Evolutionary conservation across 371 early-diverging fungal species (phyloP).

Genomic region (Thermomucor indicae-seudaticae): DNA sequence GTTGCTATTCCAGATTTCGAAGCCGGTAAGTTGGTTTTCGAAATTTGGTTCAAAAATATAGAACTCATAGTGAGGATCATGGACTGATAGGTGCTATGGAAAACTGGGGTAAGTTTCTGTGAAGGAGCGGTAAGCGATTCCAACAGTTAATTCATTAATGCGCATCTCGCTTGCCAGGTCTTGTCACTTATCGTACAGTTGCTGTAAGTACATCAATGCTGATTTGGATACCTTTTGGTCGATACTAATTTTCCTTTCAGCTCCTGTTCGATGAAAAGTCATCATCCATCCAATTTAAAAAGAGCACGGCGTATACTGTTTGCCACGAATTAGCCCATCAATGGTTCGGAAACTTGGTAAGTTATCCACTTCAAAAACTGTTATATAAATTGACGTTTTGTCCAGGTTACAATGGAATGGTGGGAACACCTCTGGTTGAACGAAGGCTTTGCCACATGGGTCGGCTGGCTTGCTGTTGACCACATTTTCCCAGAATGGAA

Average conservation of each 20-base stretch:
- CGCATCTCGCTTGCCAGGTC: constrained; percentile 18
- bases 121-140: not conserved
- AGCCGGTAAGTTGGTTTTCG: constrained; percentile 38
- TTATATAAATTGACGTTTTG: not conserved
- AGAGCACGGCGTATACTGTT: constrained; percentile 81
- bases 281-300: constrained; percentile 65
- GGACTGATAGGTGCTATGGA: constrained; percentile 66
- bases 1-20: constrained; percentile 90
- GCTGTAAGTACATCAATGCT: constrained; percentile 20
- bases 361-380: not conserved
- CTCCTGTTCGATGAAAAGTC: constrained; percentile 73
- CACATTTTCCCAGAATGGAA: constrained; percentile 77
- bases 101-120: constrained; percentile 70
- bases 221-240: not conserved
- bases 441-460: constrained; percentile 95
- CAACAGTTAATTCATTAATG: too few species aligned
- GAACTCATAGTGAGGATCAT: not conserved
- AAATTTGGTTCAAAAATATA: not conserved
- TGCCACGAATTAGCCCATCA: constrained; percentile 95
- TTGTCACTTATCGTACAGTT: constrained; percentile 84
- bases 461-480: constrained; percentile 80
- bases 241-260: not conserved
- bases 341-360: constrained; percentile 89
- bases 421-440: constrained; percentile 95
- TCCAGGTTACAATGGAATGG: constrained; percentile 67